Evolutionary conservation across 805 yeast species (phyloP).

Genomic region (Saturnispora galanensis): DNA sequence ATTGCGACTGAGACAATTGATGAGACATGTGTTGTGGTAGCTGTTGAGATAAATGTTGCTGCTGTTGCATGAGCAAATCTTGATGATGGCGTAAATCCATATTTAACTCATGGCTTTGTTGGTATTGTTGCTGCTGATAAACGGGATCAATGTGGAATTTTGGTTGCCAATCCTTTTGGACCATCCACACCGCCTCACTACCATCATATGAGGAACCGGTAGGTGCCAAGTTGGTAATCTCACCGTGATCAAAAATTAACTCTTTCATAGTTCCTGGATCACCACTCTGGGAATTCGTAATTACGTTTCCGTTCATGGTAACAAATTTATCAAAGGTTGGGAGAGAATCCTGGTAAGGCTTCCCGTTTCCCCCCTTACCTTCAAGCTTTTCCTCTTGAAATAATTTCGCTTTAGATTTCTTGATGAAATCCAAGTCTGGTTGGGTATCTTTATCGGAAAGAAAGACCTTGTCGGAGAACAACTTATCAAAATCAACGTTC

Average conservation of each 20-base stretch:
- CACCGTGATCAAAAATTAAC: constrained; percentile 1
- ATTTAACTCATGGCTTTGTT: neutral
- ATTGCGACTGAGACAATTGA: neutral
- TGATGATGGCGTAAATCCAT: too few species aligned
- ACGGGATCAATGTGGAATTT: constrained; percentile 7
- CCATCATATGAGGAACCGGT: neutral
- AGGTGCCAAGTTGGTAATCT: neutral
- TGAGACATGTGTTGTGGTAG: too few species aligned
- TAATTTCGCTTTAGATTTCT: neutral
- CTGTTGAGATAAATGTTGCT: too few species aligned
- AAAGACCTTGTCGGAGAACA: constrained; percentile 22
- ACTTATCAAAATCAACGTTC: constrained; percentile 16
- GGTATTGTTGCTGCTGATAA: neutral
- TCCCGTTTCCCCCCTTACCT: neutral
- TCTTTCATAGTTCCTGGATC: neutral
- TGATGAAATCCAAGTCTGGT: constrained; percentile 1
- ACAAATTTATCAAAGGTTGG: too few species aligned
- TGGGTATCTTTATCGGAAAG: constrained; percentile 14
- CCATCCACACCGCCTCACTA: constrained; percentile 6
- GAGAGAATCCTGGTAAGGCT: too few species aligned
- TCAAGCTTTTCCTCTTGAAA: neutral
- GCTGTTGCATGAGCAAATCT: too few species aligned
- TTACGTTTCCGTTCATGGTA: too few species aligned
- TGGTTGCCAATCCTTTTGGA: constrained; percentile 14
- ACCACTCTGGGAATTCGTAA: too few species aligned